Conservation (phyloP, 164 flowering plant genomes). For the Vitis riparia region DNA sequence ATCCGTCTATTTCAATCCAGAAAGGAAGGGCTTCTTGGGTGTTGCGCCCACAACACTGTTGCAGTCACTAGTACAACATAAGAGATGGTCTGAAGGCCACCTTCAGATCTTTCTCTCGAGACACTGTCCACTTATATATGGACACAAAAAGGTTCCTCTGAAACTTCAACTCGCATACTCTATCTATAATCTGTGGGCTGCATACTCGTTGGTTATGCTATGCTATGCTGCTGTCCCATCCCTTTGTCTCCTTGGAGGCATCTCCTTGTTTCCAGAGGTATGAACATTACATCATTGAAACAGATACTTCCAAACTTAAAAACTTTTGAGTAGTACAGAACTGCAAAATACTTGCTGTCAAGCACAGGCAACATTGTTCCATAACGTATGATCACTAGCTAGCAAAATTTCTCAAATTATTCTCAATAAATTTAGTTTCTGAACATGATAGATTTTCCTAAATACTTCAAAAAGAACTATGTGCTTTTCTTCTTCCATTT, state of each 20-base stretch:
- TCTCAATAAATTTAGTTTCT: no score
- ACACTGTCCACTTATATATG: slow-evolving; percentile 22
- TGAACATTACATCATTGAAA: background rate
- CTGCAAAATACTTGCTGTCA: no score
- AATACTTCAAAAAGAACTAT: no score
- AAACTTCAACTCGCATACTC: slow-evolving; percentile 30
- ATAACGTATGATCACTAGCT: no score
- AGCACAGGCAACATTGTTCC: background rate
- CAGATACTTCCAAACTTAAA: no score
- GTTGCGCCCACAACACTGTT: slow-evolving; percentile 23
- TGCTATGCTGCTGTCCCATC: slow-evolving; percentile 26
- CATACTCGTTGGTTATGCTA: slow-evolving; percentile 20
- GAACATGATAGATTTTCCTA: no score
- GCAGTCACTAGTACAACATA: slow-evolving; percentile 27
- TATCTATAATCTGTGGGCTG: slow-evolving; percentile 27
- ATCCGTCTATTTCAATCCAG: slow-evolving; percentile 30
- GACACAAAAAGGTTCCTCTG: slow-evolving; percentile 22
- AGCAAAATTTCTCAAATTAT: no score
- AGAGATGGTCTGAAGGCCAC: slow-evolving; percentile 38
- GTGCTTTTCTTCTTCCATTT: no score
- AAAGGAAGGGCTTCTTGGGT: slow-evolving; percentile 24
- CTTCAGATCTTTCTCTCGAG: slow-evolving; percentile 31
- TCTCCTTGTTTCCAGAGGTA: slow-evolving; percentile 33
- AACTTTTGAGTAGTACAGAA: no score
- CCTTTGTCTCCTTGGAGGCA: slow-evolving; percentile 23